phyloP scores from a whole-genome alignment of 1,284 basidiomycete genomes.

The Phylloboletellus chloephorus region DNA sequence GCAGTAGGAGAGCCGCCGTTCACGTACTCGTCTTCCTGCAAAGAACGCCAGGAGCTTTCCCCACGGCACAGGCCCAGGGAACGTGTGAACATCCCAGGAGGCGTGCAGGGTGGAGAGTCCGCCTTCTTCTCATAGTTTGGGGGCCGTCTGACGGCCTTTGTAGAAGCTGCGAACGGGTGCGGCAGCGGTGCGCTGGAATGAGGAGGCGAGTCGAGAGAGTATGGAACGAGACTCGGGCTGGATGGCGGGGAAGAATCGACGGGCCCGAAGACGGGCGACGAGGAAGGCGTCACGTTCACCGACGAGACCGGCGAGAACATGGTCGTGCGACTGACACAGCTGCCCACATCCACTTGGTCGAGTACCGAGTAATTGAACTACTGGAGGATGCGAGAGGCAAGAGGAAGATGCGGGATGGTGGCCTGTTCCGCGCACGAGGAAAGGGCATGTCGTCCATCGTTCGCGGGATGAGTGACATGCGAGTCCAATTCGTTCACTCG shows the following conservation, averaged over 20 bases:
- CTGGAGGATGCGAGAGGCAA: too few relatives aligned
- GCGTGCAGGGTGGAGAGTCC: constrained; percentile 20
- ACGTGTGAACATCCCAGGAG: constrained; percentile 17
- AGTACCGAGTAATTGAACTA: too few relatives aligned
- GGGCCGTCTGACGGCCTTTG: constrained; percentile 24
- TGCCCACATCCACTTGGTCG: too few relatives aligned
- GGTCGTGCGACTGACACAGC: too few relatives aligned
- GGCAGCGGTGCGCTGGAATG: constrained; percentile 12
- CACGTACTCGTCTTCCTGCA: constrained; percentile 22
- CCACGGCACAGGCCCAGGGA: constrained; percentile 9
- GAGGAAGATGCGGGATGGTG: too few relatives aligned
- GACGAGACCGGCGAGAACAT: constrained; percentile 20
- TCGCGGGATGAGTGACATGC: too few relatives aligned
- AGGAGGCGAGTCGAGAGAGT: constrained; percentile 22
- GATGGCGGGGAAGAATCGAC: constrained; percentile 28
- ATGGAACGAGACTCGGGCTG: constrained; percentile 20
- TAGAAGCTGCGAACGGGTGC: constrained; percentile 32
- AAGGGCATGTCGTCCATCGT: too few relatives aligned
- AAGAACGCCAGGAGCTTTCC: constrained; percentile 18
- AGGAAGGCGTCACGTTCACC: constrained; percentile 21
- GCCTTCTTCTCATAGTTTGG: constrained; percentile 29
- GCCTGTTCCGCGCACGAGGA: too few relatives aligned
- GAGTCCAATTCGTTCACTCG: too few relatives aligned
- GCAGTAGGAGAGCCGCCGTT: constrained; percentile 3
- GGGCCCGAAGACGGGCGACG: constrained; percentile 28